Base-by-base conservation (phyloP, 2,329 filamentous ascomycete species). In the Alternaria alternata region DNA sequence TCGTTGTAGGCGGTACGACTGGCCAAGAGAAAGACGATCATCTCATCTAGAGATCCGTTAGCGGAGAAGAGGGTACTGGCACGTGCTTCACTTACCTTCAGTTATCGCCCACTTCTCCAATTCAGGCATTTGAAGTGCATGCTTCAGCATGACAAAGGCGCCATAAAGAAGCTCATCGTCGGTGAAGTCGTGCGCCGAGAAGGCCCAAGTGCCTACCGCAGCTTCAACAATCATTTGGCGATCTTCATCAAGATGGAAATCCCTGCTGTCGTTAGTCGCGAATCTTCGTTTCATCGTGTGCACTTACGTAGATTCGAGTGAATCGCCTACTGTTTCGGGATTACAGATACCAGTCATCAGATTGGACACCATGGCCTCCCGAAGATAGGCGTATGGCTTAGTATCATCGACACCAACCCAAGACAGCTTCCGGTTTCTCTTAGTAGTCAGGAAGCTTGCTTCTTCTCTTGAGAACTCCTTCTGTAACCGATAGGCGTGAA, bases 1-100 rank as follows among this genome's bases (percentile, higher is more conserved):
- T 88, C 91, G 78, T 98, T 98, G 81, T 99, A 99, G n/a, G 95
- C 92, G 48, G 91, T 89, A 63, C 94, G 90, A 73, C 93, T 95
- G 54, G 94, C 93, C 64, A 96, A 86, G 62, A 98, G 84, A 74
- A 97, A 98, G 54, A 88, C 89, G 66, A 91, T 90, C 28, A 99
- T 84, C 77, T 96, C 90, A 69, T 91, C 93, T 92, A 72, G 2
- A 9, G 43, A 65, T 26, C 28, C 16, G 63, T 76, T 61, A 77
- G 70, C 51, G 42, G 32, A 43, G 7, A 48, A n/a, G 32, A 16
- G 39, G 7, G 24, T 38, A n/a, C 20, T 20, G n/a, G 4, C 4
- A 26, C n/a, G 24, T 18, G 24, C 7, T n/a, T 18, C 24, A 79
- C 87, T 81, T 80, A 93, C 92, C 90, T 81, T 89, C 86, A 53